Percentiles rank a stretch among this genome's conserved stretches.
These are phyloP conservation scores for Pseudocercospora fuligena DNA, from an alignment of 2,329 filamentous ascomycete species.

Conservation along the genomic window DNA sequence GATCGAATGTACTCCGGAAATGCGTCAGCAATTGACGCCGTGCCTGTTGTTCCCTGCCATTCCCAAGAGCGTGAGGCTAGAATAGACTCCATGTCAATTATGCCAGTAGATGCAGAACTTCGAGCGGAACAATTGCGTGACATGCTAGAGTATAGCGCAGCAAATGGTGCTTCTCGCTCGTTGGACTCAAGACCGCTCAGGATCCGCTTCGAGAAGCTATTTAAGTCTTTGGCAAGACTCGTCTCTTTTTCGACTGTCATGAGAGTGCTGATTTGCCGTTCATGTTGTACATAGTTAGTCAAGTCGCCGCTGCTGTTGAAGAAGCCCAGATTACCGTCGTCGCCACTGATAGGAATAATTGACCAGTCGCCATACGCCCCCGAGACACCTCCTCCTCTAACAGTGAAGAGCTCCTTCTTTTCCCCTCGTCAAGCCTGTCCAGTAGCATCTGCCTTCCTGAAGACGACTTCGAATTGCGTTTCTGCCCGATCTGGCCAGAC, in stretches of 20 bases:
- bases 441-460: conserved; percentile 23
- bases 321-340: conserved; percentile 16
- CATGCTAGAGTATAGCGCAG: conserved; percentile 23
- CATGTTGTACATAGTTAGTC: conserved; percentile 25
- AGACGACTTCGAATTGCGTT: conserved; percentile 14
- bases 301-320: conserved; percentile 26
- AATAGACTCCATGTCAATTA: conserved; percentile 4
- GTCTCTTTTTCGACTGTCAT: conserved; percentile 23
- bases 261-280: conserved; percentile 28
- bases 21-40: background rate
- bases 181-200: conserved; percentile 24
- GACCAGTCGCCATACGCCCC: conserved; percentile 28
- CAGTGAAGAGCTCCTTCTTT: conserved; percentile 19
- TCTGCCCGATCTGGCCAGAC: conserved; percentile 20
- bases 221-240: conserved; percentile 17
- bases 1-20: conserved; percentile 17
- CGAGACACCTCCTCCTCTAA: conserved; percentile 22
- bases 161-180: conserved; percentile 29
- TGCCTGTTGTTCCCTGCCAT: conserved; percentile 18
- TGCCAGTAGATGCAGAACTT: conserved; percentile 7
- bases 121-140: conserved; percentile 1
- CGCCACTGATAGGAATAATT: conserved; percentile 22
- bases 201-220: conserved; percentile 27
- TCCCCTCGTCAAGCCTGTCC: conserved; percentile 20
- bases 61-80: conserved; percentile 14